phyloP scores from a whole-genome alignment of 2,329 filamentous ascomycete genomes.

The Pseudogymnoascus sp. region DNA sequence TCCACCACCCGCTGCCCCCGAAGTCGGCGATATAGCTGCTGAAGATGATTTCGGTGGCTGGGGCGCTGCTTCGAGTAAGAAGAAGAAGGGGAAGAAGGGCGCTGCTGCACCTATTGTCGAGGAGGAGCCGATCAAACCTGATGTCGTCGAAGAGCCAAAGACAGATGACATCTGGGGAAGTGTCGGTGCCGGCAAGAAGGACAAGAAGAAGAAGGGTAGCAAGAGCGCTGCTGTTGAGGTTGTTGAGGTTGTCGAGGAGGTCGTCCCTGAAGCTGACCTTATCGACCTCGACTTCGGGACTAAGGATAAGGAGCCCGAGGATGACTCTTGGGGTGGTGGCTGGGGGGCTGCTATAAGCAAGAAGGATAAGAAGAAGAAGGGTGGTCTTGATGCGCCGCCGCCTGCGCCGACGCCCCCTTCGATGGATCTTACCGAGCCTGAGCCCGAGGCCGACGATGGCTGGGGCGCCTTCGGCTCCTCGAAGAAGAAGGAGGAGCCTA shows the following conservation, averaged over 20 bases:
- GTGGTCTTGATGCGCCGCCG: conserved; percentile 38
- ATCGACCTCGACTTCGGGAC: conserved; percentile 39
- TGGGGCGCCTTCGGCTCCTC: conserved; percentile 32
- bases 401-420: conserved; percentile 42
- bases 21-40: conserved; percentile 25
- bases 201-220: conserved; percentile 46
- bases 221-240: conserved; percentile 45
- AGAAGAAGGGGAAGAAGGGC: conserved; percentile 21
- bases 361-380: conserved; percentile 41
- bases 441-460: conserved; percentile 33
- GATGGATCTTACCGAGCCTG: conserved; percentile 40
- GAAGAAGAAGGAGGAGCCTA: conserved; percentile 38
- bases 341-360: conserved; percentile 31
- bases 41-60: conserved; percentile 26
- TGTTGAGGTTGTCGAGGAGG: conserved; percentile 40
- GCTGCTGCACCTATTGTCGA: conserved; percentile 17
- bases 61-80: conserved; percentile 21
- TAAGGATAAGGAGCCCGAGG: conserved; percentile 37
- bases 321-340: conserved; percentile 35
- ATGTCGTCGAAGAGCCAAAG: conserved; percentile 42
- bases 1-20: conserved; percentile 31
- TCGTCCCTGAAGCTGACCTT: conserved; percentile 38
- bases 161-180: conserved; percentile 32
- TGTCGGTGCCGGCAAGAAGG: conserved; percentile 22
- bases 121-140: conserved; percentile 34